These are phyloP conservation scores for Microsporum ferrugineum DNA, from an alignment of 2,329 filamentous ascomycete genomes.

Conservation along the genomic window DNA sequence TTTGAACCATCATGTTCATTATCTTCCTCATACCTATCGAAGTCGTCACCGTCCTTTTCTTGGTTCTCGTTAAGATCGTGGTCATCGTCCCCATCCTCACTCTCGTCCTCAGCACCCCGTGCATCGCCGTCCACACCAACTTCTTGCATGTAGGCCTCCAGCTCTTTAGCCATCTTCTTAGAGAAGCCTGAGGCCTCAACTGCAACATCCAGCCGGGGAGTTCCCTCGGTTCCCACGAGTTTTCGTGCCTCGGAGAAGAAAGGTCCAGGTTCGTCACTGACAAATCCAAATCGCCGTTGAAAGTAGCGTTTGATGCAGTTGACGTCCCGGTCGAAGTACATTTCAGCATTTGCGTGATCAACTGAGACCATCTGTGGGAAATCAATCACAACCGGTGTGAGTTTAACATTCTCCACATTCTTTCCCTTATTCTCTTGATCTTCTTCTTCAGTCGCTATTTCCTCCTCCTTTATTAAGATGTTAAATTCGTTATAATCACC, in stretches of 20 bases:
- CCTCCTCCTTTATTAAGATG: conserved; percentile 75
- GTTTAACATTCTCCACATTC: conserved; percentile 33
- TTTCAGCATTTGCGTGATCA: conserved; percentile 84
- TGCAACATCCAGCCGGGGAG: conserved; percentile 66
- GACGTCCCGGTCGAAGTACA: conserved; percentile 95
- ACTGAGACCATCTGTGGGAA: conserved; percentile 98
- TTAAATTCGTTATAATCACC: conserved; percentile 99
- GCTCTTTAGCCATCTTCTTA: conserved; percentile 89
- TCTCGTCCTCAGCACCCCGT: conserved; percentile 24
- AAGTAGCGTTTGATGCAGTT: conserved; percentile 95
- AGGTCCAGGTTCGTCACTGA: conserved; percentile 67
- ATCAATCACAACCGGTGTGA: conserved; percentile 82
- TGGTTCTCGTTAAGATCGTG: conserved; percentile 16
- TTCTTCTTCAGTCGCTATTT: conserved; percentile 25
- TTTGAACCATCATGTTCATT: background rate
- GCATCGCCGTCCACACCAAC: conserved; percentile 48
- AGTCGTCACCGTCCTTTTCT: conserved; percentile 8
- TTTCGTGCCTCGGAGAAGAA: conserved; percentile 78
- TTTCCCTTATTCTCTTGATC: conserved; percentile 21
- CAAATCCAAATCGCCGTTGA: conserved; percentile 75
- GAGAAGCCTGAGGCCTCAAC: conserved; percentile 92
- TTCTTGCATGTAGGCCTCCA: conserved; percentile 79
- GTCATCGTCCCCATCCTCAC: conserved; percentile 32
- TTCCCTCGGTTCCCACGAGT: conserved; percentile 49
- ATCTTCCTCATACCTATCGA: background rate